Evolutionary conservation across 192 early-diverging fungal species (phyloP), one percentile per base, ranked within the genome.

Genomic region (Linnemannia schmuckeri): DNA sequence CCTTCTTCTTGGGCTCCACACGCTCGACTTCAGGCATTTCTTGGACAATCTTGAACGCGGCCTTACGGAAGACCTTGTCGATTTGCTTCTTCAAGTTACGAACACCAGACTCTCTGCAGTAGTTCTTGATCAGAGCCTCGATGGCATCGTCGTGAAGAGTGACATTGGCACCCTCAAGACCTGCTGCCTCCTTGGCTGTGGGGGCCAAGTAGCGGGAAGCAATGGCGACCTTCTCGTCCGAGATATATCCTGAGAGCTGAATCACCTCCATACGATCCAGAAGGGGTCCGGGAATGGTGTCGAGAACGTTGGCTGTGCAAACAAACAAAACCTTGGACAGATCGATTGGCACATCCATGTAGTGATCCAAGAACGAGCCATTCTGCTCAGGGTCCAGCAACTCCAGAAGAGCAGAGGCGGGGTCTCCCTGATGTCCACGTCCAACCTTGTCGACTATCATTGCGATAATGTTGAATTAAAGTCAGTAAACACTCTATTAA

Each of bases 201-300:
- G 99, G 99, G 1, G 95, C 93, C 49, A 99, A 89, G 89, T 99
- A 99, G 70, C 93, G 94, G 80, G 93, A 91, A n/a, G 97, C 97
- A 88, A 99, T 99, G n/a, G 97, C 96, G 1, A 97, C 93, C 83
- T 96, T 96, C 89, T 97, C 96, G 81, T 97, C 95, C 6, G 96
- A 95, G 79, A 97, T 90, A 78, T 97, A 97, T 18, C 96, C 99
- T 55, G 97, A 97, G 18, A 99, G 93, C 33, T 95, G 93, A 75
- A 99, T 99, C 8, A 98, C 94, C 88, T 99, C 99, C 99, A 99
- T 99, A 72, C 99, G 96, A 92, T 99, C 99, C 30, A 99, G 91
- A n/a, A 99, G 92, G 54, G 99, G 99, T 12, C 93, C 97, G 7
- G 99, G 99, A 54, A 99, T 99, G 13, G 99, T 99, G 61, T 99